Percentiles rank a stretch among this genome's conserved stretches.
These are phyloP conservation scores for Amaranthus palmeri DNA, from an alignment of 148 eudicot genomes.

Conservation along the genomic window DNA sequence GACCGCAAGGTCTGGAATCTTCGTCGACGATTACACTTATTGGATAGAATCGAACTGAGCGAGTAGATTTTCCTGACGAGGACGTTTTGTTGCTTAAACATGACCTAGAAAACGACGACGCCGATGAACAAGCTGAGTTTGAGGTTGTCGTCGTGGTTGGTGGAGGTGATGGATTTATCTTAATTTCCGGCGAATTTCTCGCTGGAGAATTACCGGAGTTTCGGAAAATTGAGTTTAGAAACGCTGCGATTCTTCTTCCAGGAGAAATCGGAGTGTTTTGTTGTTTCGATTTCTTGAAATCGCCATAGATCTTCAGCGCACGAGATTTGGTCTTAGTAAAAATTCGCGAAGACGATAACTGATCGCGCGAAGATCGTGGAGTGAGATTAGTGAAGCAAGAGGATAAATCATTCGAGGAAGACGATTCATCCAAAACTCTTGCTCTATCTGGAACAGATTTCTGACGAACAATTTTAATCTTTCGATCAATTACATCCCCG, in stretches of 20 bases:
- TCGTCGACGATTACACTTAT: conserved; percentile 35
- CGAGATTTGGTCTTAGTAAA: conserved; percentile 51
- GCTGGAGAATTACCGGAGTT: conserved; percentile 27
- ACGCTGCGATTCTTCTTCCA: conserved; percentile 58
- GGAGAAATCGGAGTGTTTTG: conserved; percentile 66
- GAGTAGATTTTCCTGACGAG: conserved; percentile 11
- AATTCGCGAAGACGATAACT: conserved; percentile 31
- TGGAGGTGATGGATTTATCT: not conserved
- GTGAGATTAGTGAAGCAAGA: conserved; percentile 6
- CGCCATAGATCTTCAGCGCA: conserved; percentile 73
- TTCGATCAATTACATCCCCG: not conserved
- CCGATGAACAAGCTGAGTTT: conserved; percentile 30
- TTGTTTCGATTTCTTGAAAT: conserved; percentile 42
- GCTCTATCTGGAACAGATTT: conserved; percentile 17
- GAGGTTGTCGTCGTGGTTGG: not conserved
- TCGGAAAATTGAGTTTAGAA: conserved; percentile 66
- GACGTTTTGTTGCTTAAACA: conserved; percentile 46
- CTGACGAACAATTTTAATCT: conserved; percentile 22
- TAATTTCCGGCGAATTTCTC: conserved; percentile 5
- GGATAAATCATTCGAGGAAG: not conserved
- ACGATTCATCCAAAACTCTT: not conserved
- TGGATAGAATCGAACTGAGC: conserved; percentile 49
- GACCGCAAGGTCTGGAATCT: conserved; percentile 36
- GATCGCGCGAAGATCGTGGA: conserved; percentile 29
- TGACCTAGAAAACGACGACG: conserved; percentile 46